These are phyloP conservation scores for Acacia crassicarpa DNA, from an alignment of 306 rosid genomes.

Conservation along the genomic window DNA sequence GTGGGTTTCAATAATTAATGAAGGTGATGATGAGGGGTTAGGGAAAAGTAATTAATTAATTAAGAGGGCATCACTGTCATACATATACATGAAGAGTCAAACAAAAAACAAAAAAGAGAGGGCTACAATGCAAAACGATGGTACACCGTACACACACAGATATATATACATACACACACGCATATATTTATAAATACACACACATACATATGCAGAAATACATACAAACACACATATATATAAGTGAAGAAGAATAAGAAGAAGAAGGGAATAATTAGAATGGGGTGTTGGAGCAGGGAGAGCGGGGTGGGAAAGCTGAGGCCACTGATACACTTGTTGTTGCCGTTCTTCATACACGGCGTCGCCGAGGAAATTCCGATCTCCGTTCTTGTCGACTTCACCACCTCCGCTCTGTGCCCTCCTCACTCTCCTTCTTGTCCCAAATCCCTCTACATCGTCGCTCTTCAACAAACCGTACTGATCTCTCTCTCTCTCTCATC, in stretches of 20 bases:
- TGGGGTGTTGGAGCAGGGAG: neutral
- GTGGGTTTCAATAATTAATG: too few relatives aligned
- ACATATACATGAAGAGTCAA: neutral
- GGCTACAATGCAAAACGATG: neutral
- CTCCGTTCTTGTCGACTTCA: conserved; percentile 82
- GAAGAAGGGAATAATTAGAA: neutral
- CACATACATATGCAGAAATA: too few relatives aligned
- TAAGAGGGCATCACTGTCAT: neutral
- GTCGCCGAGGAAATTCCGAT: conserved; percentile 86
- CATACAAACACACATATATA: too few relatives aligned
- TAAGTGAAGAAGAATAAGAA: neutral
- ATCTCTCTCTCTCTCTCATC: neutral
- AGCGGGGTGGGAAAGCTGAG: conserved; percentile 37
- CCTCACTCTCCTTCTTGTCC: conserved; percentile 56
- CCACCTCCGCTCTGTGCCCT: conserved; percentile 64
- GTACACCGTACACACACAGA: too few relatives aligned
- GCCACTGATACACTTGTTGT: conserved; percentile 66
- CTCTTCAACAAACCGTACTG: conserved; percentile 68
- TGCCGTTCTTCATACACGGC: conserved; percentile 74
- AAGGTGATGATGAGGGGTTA: neutral
- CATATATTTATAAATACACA: too few relatives aligned
- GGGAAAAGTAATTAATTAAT: neutral
- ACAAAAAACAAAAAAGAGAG: neutral
- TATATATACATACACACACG: too few relatives aligned
- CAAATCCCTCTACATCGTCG: conserved; percentile 66